phyloP scores from a whole-genome alignment of 2,329 filamentous ascomycete species.

The Colletotrichum acutatum region DNA sequence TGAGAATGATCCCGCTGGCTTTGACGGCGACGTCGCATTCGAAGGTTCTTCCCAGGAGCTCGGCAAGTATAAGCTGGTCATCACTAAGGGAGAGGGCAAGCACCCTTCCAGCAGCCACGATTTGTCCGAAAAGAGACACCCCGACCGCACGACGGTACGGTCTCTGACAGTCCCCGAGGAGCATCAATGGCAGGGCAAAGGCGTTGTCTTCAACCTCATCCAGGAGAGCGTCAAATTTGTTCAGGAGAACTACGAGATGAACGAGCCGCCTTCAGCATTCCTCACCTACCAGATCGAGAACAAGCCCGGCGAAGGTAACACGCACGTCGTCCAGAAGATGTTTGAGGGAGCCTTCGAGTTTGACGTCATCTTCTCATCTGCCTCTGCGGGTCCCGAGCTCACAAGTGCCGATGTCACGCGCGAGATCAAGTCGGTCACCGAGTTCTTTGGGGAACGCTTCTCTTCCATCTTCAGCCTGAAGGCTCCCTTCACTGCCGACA shows the following conservation, averaged over 20 bases:
- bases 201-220: slow-evolving; percentile 65
- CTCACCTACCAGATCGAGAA: slow-evolving; percentile 86
- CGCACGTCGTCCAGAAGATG: slow-evolving; percentile 90
- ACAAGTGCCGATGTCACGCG: slow-evolving; percentile 73
- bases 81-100: slow-evolving; percentile 76
- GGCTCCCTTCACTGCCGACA: slow-evolving; percentile 77
- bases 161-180: slow-evolving; percentile 75
- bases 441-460: slow-evolving; percentile 81
- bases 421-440: slow-evolving; percentile 73
- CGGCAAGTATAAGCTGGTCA: slow-evolving; percentile 81
- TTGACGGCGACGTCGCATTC: slow-evolving; percentile 72
- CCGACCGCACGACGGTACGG: slow-evolving; percentile 80
- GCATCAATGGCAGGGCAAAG: slow-evolving; percentile 86
- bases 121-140: slow-evolving; percentile 73
- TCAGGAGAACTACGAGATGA: slow-evolving; percentile 59
- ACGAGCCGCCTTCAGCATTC: slow-evolving; percentile 82
- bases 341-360: slow-evolving; percentile 94
- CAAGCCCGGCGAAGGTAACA: slow-evolving; percentile 76
- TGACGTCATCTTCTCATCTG: slow-evolving; percentile 82
- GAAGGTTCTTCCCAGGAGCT: slow-evolving; percentile 77
- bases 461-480: slow-evolving; percentile 76
- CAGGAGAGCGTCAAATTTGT: slow-evolving; percentile 62
- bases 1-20: slow-evolving; percentile 59
- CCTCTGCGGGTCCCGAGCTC: slow-evolving; percentile 62
- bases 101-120: slow-evolving; percentile 74